A percentile compares a stretch with the other conserved stretches of the same genome.
Conservation (phyloP, 441 rosid genomes). For the Populus hybrid region DNA sequence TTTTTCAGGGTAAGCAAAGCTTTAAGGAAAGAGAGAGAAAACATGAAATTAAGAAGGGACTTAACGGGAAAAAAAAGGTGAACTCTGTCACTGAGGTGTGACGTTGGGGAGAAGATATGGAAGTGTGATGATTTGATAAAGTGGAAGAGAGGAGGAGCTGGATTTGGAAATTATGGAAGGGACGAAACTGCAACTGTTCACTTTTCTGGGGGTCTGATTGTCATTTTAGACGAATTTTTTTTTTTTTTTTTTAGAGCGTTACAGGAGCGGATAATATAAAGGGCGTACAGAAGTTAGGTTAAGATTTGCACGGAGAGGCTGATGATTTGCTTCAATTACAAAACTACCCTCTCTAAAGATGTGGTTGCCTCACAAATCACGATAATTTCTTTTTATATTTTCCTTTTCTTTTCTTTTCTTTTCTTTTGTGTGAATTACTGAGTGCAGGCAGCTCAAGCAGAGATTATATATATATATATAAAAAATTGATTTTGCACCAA, state of each 20-base stretch:
- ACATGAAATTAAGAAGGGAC: slow-evolving; percentile 3
- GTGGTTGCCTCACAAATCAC: neutral
- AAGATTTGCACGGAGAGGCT: neutral
- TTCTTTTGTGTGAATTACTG: neutral
- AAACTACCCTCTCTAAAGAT: neutral
- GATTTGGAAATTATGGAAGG: neutral
- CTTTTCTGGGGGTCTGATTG: neutral
- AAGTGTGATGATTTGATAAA: neutral
- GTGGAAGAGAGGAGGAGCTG: neutral
- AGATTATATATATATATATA: too few relatives aligned
- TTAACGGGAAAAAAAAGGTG: slow-evolving; percentile 18
- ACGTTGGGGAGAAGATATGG: slow-evolving; percentile 1
- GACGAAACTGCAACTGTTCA: slow-evolving; percentile 5
- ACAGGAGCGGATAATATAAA: neutral
- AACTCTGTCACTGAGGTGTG: neutral
- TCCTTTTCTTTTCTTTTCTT: too few relatives aligned
- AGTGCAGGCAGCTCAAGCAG: too few relatives aligned
- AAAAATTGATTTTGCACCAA: too few relatives aligned
- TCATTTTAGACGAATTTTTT: neutral
- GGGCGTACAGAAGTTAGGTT: slow-evolving; percentile 6
- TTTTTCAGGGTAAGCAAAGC: neutral
- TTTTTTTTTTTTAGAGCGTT: slow-evolving; percentile 18
- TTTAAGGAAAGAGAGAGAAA: neutral
- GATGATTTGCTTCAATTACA: neutral
- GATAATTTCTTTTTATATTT: too few relatives aligned